Conservation (phyloP, 169 alveolate species). For the Amoebophrya sp. region DNA sequence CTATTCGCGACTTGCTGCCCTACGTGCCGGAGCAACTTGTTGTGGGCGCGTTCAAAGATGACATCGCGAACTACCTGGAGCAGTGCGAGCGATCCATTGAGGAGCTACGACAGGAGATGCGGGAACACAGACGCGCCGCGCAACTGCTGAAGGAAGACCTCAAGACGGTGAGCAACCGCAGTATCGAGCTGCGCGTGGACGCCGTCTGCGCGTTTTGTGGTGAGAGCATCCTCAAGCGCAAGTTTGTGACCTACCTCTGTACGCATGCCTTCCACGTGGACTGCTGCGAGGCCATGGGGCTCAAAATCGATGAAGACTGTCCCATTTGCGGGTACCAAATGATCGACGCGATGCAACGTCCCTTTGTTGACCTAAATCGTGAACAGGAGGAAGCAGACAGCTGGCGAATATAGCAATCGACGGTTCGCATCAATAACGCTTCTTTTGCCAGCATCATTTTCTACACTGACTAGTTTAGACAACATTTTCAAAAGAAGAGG, state of each 20-base stretch:
- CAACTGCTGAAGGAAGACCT: background rate
- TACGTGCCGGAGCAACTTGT: background rate
- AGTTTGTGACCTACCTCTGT: background rate
- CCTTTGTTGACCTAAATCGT: background rate
- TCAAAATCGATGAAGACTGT: background rate
- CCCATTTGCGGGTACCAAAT: constrained; percentile 3
- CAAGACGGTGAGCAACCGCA: background rate
- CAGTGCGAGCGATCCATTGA: background rate
- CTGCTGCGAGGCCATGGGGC: background rate
- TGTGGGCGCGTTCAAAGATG: background rate
- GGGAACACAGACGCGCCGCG: background rate
- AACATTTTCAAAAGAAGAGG: too few species aligned
- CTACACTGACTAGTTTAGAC: too few species aligned
- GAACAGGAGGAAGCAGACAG: background rate
- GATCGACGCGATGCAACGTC: background rate
- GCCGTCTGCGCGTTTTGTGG: constrained; percentile 7
- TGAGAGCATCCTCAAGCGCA: background rate
- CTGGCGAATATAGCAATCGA: background rate
- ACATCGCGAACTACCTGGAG: background rate
- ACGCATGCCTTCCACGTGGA: background rate
- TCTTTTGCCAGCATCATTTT: too few species aligned
- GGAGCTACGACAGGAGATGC: background rate
- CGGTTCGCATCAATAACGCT: too few species aligned
- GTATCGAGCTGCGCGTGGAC: constrained; percentile 3
- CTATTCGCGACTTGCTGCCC: background rate